phyloP scores from a whole-genome alignment of 2,329 filamentous ascomycete species.

The Colletotrichum sp. region DNA sequence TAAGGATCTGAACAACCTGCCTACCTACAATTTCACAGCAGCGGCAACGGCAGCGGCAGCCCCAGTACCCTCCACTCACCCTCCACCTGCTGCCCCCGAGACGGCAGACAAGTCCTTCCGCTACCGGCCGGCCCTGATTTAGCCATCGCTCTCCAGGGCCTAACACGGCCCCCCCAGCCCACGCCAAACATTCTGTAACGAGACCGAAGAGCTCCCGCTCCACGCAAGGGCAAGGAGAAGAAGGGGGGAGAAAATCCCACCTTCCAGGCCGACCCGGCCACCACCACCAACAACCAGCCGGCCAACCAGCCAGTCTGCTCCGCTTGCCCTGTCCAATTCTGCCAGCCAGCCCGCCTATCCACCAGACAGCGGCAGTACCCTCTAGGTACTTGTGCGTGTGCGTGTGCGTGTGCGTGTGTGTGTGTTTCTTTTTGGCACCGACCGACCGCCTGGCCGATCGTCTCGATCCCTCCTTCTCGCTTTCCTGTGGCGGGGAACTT shows the following conservation, averaged over 20 bases:
- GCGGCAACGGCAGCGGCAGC: not conserved
- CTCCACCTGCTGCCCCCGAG: not conserved
- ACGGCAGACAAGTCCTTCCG: not conserved
- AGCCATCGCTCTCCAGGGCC: constrained; percentile 4
- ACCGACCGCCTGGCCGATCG: constrained; percentile 14
- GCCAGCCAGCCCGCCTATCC: not conserved
- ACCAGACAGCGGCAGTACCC: not conserved
- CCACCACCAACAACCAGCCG: not conserved
- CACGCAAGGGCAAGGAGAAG: constrained; percentile 16
- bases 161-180: constrained; percentile 17
- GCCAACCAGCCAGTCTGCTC: not conserved
- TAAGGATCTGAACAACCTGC: not conserved
- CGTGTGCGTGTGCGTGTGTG: not conserved
- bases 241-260: constrained; percentile 4
- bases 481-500: constrained; percentile 18
- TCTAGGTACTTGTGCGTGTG: not conserved
- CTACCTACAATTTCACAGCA: not conserved
- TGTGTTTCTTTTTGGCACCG: constrained; percentile 6
- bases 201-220: constrained; percentile 21
- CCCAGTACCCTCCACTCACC: not conserved
- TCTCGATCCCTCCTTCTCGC: constrained; percentile 14
- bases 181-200: constrained; percentile 22
- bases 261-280: constrained; percentile 3
- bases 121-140: constrained; percentile 13
- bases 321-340: not conserved